Evolutionary conservation across 331 rosid genomes (phyloP), one percentile per base, ranked within the genome.

Genomic region (Ulmus americana): DNA sequence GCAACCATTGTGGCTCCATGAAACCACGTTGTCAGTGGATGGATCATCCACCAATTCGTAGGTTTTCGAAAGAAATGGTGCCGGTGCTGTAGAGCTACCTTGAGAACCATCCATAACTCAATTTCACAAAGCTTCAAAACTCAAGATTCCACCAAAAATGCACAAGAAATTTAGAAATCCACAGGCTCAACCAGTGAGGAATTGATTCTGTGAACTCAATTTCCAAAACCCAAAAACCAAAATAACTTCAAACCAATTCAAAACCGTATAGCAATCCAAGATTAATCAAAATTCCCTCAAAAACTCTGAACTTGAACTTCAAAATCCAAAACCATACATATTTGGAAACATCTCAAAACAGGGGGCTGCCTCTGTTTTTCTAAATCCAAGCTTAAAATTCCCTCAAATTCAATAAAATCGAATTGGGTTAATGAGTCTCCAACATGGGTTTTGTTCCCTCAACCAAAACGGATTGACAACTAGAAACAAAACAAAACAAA

Each of bases 11-110:
- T 47, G 68, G 60, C 66, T 77, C 86, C 86, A 81, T 5, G 86
- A 81, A 11, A 81, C 80, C 20, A 77, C 20, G 2, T 45, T 48
- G 45, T 81, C 71, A 20, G 86, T 59, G 11, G 59, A 38, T 11
- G 74, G 71, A 10, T 81, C 86, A 10, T 81, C 86, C 60, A 81
- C 83, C 77, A 81, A 61, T 51, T 81, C 86, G 8, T 81, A 81
- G 35, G 86, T 81, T 65, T 81, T 81, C 9, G 74, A 49, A 45
- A 81, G 78, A 77, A 81, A 81, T 13, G 86, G 86, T 14, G 83
- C 76, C 35, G 86, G 83, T 35, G 80, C 74, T 42, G 50, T 64
- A 0, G 76, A 74, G 39, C 78, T 61, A 8, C 83, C 86, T 5
- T 81, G 78, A 9, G 76, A 40, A 51, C 75, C 79, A 11, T 78